Base-by-base conservation (phyloP, 108 stramenopile genomes). In the Pseudonitzschia multiseries region DNA sequence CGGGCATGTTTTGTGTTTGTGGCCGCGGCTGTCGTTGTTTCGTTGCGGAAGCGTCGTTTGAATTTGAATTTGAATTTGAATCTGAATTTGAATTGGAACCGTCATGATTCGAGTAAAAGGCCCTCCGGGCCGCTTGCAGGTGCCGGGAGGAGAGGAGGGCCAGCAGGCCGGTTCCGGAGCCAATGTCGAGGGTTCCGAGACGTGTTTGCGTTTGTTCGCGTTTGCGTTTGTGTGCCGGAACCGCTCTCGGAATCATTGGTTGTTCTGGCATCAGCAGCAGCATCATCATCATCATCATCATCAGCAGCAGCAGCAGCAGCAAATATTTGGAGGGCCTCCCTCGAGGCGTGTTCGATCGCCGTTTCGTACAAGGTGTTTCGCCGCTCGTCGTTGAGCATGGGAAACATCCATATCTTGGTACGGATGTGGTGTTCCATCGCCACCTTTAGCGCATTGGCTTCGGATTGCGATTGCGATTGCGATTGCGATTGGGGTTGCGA, bases 351-450 rank as follows among this genome's bases (percentile, higher is more conserved):
- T 36, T 79, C 68, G 48, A 94, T 85, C 18, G 91, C 87, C 13
- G 57, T 20, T 40, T 89, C 77, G 78, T 92, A 94, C 64, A 82
- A 17, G 26, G 71, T 50, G 69, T 92, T 94, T 2, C 93, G 83
- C 13, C 69, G 43, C 42, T 66, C 56, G 78, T 94, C 93, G 61
- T 94, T 94, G 31, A 94, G 78, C 93, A 94, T 94, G 60, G 93
- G 93, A 33, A 94, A 81, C 17, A 86, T 78, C 93, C 93, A 94
- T 73, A 65, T 78, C 68, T 94, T 94, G 22, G 93, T 91, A 22
- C 83, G 71, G 22, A 94, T 71, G 62, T 91, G 90, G 20, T 85
- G 78, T 18, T 69, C 32, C 22, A 87, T 67, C 1, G 24, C 14
- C 15, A 22, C 41, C 1, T 54, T 27, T 6, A 20, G 21, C 18